These are phyloP conservation scores for Trichoderma parareesei DNA, from an alignment of 495 filamentous ascomycete genomes.

Conservation along the genomic window DNA sequence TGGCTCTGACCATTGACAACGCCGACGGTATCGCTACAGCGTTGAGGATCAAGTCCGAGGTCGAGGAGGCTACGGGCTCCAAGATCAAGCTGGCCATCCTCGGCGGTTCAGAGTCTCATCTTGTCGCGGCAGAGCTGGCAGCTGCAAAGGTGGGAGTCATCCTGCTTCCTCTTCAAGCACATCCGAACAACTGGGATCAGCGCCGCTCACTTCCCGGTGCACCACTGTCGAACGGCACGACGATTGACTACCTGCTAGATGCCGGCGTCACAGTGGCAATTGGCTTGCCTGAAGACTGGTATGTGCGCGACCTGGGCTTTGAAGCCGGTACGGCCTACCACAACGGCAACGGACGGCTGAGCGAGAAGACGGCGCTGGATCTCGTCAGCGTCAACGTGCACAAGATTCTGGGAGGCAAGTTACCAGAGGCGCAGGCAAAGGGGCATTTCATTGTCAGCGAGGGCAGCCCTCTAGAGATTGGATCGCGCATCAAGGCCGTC, in stretches of 20 bases:
- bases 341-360: slow-evolving; percentile 34
- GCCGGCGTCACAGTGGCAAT: slow-evolving; percentile 39
- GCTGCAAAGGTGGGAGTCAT: slow-evolving; percentile 39
- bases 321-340: slow-evolving; percentile 41
- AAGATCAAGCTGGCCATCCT: slow-evolving; percentile 33
- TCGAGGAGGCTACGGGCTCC: slow-evolving; percentile 20
- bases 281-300: slow-evolving; percentile 41
- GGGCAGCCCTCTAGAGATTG: slow-evolving; percentile 38
- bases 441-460: slow-evolving; percentile 38
- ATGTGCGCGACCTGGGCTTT: slow-evolving; percentile 37
- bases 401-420: slow-evolving; percentile 35
- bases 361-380: slow-evolving; percentile 31
- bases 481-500: slow-evolving; percentile 32
- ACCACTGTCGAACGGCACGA: slow-evolving; percentile 45
- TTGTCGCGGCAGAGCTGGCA: slow-evolving; percentile 40
- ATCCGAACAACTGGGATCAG: slow-evolving; percentile 37
- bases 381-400: slow-evolving; percentile 42
- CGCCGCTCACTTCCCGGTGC: slow-evolving; percentile 40
- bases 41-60: slow-evolving; percentile 29
- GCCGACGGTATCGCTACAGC: slow-evolving; percentile 36
- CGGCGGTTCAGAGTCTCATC: slow-evolving; percentile 41
- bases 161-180: slow-evolving; percentile 36
- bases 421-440: slow-evolving; percentile 14
- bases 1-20: slow-evolving; percentile 37
- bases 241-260: slow-evolving; percentile 34